phyloP scores from a whole-genome alignment of 1,284 basidiomycete genomes.

The Apiotrichum gamsii region DNA sequence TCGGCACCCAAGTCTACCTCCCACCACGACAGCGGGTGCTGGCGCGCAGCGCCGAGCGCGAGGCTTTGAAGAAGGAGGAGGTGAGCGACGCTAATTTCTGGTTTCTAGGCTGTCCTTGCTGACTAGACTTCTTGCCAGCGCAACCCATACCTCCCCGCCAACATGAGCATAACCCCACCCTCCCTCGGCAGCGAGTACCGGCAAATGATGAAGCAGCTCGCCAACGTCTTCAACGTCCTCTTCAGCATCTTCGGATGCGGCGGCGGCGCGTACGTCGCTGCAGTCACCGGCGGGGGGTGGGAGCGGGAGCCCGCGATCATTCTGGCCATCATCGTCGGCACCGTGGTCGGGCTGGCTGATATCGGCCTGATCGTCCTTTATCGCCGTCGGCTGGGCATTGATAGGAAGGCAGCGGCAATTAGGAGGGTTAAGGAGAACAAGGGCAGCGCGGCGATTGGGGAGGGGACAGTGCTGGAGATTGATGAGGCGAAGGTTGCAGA shows the following conservation, averaged over 20 bases:
- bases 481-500: slow-evolving; percentile 1
- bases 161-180: slow-evolving; percentile 27
- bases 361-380: slow-evolving; percentile 31
- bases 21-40: slow-evolving; percentile 24
- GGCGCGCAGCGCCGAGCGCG: slow-evolving; percentile 1
- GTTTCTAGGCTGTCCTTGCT: too few species aligned
- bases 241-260: slow-evolving; percentile 39
- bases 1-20: slow-evolving; percentile 38
- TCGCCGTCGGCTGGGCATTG: slow-evolving; percentile 13
- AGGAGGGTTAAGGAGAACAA: slow-evolving; percentile 12
- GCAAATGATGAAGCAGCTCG: slow-evolving; percentile 22
- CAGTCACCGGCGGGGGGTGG: slow-evolving; percentile 32
- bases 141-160: slow-evolving; percentile 34
- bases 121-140: slow-evolving; percentile 22
- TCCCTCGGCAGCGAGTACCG: slow-evolving; percentile 33
- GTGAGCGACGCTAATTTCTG: too few species aligned
- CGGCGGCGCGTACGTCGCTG: slow-evolving; percentile 34
- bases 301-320: slow-evolving; percentile 23
- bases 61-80: neutral
- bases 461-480: neutral
- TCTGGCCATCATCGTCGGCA: slow-evolving; percentile 30
- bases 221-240: slow-evolving; percentile 37
- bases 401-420: slow-evolving; percentile 16
- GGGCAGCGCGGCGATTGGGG: slow-evolving; percentile 2
- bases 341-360: slow-evolving; percentile 36